Conservation (phyloP, 768 basidiomycete species). For the Amanita rubescens region DNA sequence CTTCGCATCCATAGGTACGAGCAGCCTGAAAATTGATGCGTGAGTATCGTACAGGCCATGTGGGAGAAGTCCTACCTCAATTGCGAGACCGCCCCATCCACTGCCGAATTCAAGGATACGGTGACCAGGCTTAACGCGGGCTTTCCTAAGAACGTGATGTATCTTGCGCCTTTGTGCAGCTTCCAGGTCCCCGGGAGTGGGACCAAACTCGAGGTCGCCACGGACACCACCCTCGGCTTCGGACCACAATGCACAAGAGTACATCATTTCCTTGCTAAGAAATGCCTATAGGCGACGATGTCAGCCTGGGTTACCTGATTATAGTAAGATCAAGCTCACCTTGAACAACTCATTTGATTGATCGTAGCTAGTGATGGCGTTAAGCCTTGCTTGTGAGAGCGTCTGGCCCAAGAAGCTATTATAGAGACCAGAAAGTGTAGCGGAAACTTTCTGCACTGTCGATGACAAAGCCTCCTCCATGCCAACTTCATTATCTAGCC, state of each 20-base stretch:
- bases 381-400: constrained; percentile 64
- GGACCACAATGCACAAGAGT: constrained; percentile 82
- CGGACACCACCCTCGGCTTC: constrained; percentile 76
- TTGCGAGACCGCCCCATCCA: constrained; percentile 92
- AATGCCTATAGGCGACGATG: constrained; percentile 44
- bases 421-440: constrained; percentile 52
- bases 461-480: constrained; percentile 54
- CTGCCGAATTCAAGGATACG: constrained; percentile 86
- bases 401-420: constrained; percentile 74
- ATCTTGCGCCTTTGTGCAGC: constrained; percentile 82
- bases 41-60: constrained; percentile 1
- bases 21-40: constrained; percentile 43
- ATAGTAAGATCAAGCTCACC: constrained; percentile 23
- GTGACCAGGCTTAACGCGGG: constrained; percentile 71
- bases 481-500: constrained; percentile 59
- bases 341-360: constrained; percentile 88
- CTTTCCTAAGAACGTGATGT: constrained; percentile 68
- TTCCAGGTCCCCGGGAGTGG: constrained; percentile 61
- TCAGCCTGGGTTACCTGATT: constrained; percentile 5
- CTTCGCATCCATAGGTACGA: constrained; percentile 66
- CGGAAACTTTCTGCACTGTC: constrained; percentile 45
- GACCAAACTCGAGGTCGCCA: constrained; percentile 55
- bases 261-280: constrained; percentile 89
- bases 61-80: constrained; percentile 47
- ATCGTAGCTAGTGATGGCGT: constrained; percentile 84